Conservation (phyloP, 768 basidiomycete genomes). For the Termitomyces sp. region DNA sequence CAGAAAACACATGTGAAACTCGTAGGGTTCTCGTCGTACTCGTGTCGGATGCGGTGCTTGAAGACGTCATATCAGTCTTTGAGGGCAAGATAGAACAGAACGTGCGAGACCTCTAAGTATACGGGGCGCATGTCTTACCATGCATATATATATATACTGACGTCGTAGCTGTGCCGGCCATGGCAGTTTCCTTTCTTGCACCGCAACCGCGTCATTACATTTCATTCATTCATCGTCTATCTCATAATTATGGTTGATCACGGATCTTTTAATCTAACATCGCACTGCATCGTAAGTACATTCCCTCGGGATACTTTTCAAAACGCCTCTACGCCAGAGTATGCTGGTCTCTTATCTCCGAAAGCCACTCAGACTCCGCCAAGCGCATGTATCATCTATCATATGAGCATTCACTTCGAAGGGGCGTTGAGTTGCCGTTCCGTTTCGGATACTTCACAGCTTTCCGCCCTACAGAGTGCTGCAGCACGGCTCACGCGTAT, state of each 20-base stretch:
- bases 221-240: neutral
- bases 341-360: neutral
- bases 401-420: neutral
- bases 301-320: neutral
- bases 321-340: neutral
- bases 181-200: neutral
- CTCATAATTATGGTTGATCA: neutral
- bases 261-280: neutral
- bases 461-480: neutral
- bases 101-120: neutral
- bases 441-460: neutral
- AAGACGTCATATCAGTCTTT: neutral
- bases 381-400: neutral
- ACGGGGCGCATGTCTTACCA: neutral
- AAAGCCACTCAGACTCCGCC: neutral
- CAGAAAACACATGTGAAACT: neutral
- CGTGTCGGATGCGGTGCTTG: neutral
- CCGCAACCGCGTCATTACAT: neutral
- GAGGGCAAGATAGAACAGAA: neutral
- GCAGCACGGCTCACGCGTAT: neutral
- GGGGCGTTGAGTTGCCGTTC: neutral
- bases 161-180: neutral
- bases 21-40: neutral
- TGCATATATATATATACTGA: neutral
- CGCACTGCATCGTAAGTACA: neutral